Percentiles rank a stretch among this genome's conserved stretches.
Conservation (phyloP, 176 grass and related monocot species). For the Rhynchospora breviuscula region DNA sequence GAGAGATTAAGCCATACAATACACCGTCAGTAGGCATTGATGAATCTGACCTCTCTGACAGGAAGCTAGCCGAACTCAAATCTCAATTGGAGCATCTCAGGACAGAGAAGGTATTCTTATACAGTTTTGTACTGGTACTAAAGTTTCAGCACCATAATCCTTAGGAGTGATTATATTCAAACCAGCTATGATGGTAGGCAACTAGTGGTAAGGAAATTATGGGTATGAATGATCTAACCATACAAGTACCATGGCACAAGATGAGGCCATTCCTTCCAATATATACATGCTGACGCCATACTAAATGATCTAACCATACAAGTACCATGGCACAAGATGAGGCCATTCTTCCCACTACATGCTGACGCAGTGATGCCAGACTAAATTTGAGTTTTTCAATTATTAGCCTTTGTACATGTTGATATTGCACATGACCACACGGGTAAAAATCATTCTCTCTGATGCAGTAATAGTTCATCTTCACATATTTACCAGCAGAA, state of each 20-base stretch:
- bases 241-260: background rate
- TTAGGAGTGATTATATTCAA: background rate
- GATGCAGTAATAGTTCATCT: background rate
- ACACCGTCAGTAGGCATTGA: background rate
- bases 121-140: background rate
- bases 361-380: background rate
- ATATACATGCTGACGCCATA: too few relatives aligned
- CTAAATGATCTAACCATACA: background rate
- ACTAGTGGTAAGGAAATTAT: background rate
- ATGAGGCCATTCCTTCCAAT: background rate
- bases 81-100: conserved; percentile 43
- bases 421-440: background rate
- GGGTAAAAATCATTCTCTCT: background rate
- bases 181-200: background rate
- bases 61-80: conserved; percentile 49
- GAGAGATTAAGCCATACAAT: conserved; percentile 41
- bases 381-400: background rate
- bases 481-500: background rate
- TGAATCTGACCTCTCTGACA: conserved; percentile 44
- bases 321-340: background rate
- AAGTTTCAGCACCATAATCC: background rate
- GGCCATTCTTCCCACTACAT: background rate
- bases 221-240: background rate
- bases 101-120: conserved; percentile 50
- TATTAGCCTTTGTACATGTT: background rate